Conservation (phyloP, 768 basidiomycete genomes). For the Agrocybe pediades region DNA sequence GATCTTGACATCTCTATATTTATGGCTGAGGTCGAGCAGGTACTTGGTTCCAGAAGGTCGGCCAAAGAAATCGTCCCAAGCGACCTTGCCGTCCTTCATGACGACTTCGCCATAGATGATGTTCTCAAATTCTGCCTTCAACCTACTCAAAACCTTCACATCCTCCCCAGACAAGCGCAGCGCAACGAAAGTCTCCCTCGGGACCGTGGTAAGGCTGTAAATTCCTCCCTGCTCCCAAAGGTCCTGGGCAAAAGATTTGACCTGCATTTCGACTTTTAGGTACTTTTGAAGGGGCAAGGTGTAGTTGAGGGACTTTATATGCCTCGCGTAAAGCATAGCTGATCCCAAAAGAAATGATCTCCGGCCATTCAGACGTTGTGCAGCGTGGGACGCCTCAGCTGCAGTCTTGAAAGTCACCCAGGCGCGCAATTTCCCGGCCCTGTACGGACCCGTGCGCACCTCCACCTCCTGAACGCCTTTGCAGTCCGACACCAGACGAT, state of each 20-base stretch:
- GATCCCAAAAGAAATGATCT: slow-evolving; percentile 46
- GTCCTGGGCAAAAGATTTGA: slow-evolving; percentile 42
- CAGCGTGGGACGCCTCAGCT: slow-evolving; percentile 52
- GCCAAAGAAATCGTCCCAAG: slow-evolving; percentile 71
- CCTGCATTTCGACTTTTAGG: slow-evolving; percentile 41
- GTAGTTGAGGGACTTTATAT: slow-evolving; percentile 55
- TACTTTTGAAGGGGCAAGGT: slow-evolving; percentile 39
- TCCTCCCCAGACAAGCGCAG: slow-evolving; percentile 55
- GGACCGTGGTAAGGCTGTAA: slow-evolving; percentile 24
- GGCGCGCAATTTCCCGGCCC: slow-evolving; percentile 46
- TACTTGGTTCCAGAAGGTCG: slow-evolving; percentile 41
- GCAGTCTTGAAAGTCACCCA: slow-evolving; percentile 60
- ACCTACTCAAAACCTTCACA: slow-evolving; percentile 47
- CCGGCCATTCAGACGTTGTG: slow-evolving; percentile 46
- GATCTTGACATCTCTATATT: slow-evolving; percentile 43
- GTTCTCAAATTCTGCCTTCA: slow-evolving; percentile 65
- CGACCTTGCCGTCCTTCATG: slow-evolving; percentile 46
- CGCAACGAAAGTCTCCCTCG: slow-evolving; percentile 23
- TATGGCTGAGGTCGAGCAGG: slow-evolving; percentile 42
- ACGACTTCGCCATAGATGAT: slow-evolving; percentile 63
- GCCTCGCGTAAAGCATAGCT: slow-evolving; percentile 49
- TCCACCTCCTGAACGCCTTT: slow-evolving; percentile 40
- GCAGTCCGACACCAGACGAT: slow-evolving; percentile 37
- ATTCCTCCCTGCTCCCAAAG: slow-evolving; percentile 30
- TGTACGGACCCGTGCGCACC: slow-evolving; percentile 51